Base-by-base conservation (phyloP, 2,329 filamentous ascomycete species). In the Leptographium flavum region DNA sequence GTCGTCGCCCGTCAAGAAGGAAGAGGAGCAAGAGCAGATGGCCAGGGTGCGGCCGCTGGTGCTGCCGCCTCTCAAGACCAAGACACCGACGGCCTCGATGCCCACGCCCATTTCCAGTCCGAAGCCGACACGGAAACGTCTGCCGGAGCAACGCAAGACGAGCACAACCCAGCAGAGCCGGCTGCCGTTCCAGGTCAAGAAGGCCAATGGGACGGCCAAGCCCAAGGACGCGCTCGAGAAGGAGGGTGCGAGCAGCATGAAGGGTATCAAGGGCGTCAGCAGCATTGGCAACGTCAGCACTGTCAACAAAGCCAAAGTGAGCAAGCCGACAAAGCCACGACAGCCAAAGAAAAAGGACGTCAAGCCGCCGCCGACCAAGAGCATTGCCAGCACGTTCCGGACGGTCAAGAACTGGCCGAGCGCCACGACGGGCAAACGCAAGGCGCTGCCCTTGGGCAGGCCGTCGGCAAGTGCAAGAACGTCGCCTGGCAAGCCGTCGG, bases 51-150 rank as follows among this genome's bases (percentile, higher is more conserved):
- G 11, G 21, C 31, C 17, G 3, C 17, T 40, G 8, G 35, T 27
- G 31, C 33, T 33, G 13, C 19, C 35, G 31, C 46, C 33, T 39
- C 17, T 39, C 23, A 45, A 47, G 42, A 35, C 13, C 21, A n/a
- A 28, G 36, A 6, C 63, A 17, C 69, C 52, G 66, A 66, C 50
- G 66, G 68, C 41, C 10, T 35, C 45, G 3, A 76, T 81, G 31
- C 71, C 69, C 3, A 81, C 76, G 2, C 76, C 76, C 7, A 67
- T 62, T 41, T 67, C 74, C 19, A 80, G 73, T 54, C 76, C 76
- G 36, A 70, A 64, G 52, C 60, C 67, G 22, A 61, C 62, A 21
- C 60, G 51, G 30, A 51, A 47, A 17, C 61, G 40, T 56, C 62
- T 65, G 15, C 64, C 66, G 30, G 60, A 55, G 48, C 70, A 66